Evolutionary conservation across 2,329 filamentous ascomycete species (phyloP), one percentile per base, ranked within the genome.

Genomic region (Pyricularia pennisetigena): DNA sequence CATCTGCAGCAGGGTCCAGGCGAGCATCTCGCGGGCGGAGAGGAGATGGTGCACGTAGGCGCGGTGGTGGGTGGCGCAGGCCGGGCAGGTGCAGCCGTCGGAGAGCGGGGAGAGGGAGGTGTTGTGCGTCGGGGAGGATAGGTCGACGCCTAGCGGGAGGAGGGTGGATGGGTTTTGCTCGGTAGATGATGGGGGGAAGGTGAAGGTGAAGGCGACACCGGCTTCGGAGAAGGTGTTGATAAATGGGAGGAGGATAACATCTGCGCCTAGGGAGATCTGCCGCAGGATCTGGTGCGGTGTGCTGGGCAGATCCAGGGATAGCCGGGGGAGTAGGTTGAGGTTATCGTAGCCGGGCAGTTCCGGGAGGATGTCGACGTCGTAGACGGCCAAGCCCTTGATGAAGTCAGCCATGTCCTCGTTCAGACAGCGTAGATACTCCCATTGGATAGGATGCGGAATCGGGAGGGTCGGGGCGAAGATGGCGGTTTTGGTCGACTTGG

Each of bases 1-100:
- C 3, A 97, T 85, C 77, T 98, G 94, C 8, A 99, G 83, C 8
- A 99, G 83, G 0, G 90, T 91, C 95, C 95, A 99, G 28, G 90
- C 94, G 4, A 97, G 87, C 95, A 99, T 98, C 78, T 99, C 95
- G 75, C 94, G 96, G 0, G 95, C 93, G 64, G 87, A 84, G 6
- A 99, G 86, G 0, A 98, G 84, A 77, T 99, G 95, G 71, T 93
- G 90, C 49, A 99, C 75, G 78, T 92, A 99, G 0, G 95, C 94
- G 66, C 90, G 83, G 78, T 97, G 93, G 77, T 98, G 94, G 23
- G 85, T 86, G 1, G 82, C 86, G 82, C 95, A 99, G 26, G 93
- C 83, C 77, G 97, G 94, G 82, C 95, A 99, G 66, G 79, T 73
- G 77, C 95, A 99, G 20, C 78, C 83, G 6, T 82, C 73, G 0